Evolutionary conservation across 106 monocot species (phyloP), one percentile per base, ranked within the genome.

Genomic region (Phalaenopsis equestris): DNA sequence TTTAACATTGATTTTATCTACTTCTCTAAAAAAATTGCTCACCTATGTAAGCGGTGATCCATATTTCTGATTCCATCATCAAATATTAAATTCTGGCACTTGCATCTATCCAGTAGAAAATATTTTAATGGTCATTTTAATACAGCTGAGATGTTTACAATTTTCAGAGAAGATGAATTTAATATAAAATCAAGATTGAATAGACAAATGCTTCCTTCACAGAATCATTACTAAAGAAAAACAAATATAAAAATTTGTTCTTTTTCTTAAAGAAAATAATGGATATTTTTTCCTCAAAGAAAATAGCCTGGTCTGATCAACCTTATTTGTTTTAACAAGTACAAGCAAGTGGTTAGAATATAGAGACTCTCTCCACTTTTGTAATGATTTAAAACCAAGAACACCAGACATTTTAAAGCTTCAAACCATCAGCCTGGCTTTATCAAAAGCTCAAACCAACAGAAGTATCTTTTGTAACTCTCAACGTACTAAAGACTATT

Each of bases 311-410:
- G 95, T 95, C 91, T 99, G 95, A 86, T 99, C 93, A 46, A 90
- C 80, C 72, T 83, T 92, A 82, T 94, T 95, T 38, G 90, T 80
- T 64, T 91, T 91, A 77, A 99, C 91, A 55, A 99, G 90, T 47
- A 99, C 81, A 75, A 99, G 93, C 82, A 93, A 78, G 45, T 86
- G 75, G 41, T 94, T 95, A 6, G 86, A 89, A 76, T 87, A 99
- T 79, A 99, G 56, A 45, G 91, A 87, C 81, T 93, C 95, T 78
- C 88, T 95, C 79, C 93, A 94, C 76, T 86, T 87, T 30, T 84
- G 36, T 4, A 75, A 90, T 72, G 95, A 70, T 77, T 93, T 94
- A 73, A 81, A 93, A 18, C 91, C 90, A 78, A 94, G 89, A 80
- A 80, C 86, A 72, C 83, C 83, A 75, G 87, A 65, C 87, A 92